Conservation (phyloP, 768 basidiomycete genomes). For the Pleurotus giganteus region DNA sequence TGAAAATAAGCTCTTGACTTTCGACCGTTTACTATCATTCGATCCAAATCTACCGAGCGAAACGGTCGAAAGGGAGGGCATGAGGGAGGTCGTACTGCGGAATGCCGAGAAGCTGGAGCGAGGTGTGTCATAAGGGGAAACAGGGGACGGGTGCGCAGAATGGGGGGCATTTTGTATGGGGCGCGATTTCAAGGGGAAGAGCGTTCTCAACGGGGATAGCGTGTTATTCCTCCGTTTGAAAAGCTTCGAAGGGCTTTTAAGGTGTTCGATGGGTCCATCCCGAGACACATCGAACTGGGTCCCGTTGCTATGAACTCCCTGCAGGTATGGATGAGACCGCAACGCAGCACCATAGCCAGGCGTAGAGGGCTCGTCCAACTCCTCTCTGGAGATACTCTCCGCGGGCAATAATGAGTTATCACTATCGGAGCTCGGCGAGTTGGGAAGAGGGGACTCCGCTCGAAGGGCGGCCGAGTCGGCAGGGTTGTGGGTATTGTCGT, state of each 20-base stretch:
- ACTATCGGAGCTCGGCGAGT: not conserved
- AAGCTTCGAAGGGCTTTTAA: constrained; percentile 13
- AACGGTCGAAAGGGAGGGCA: constrained; percentile 28
- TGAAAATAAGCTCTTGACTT: constrained; percentile 31
- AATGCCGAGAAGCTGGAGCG: constrained; percentile 35
- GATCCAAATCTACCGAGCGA: constrained; percentile 33
- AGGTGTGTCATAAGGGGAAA: constrained; percentile 38
- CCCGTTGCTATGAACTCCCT: not conserved
- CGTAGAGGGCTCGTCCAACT: not conserved
- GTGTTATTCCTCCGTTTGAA: constrained; percentile 39
- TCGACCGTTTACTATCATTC: not conserved
- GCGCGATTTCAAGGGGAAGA: constrained; percentile 40
- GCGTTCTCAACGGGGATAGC: constrained; percentile 44
- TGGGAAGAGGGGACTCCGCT: not conserved
- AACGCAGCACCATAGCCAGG: not conserved
- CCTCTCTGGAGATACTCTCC: not conserved
- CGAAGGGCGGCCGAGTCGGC: not conserved
- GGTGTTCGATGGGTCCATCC: not conserved
- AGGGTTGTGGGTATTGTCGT: not conserved
- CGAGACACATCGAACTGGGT: not conserved
- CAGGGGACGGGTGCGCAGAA: constrained; percentile 39
- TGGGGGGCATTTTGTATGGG: constrained; percentile 33
- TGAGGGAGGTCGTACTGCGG: constrained; percentile 46
- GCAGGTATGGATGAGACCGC: not conserved
- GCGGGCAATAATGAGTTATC: not conserved